These are phyloP conservation scores for Penicillium janthinellum DNA, from an alignment of 2,329 filamentous ascomycete genomes.

Conservation along the genomic window DNA sequence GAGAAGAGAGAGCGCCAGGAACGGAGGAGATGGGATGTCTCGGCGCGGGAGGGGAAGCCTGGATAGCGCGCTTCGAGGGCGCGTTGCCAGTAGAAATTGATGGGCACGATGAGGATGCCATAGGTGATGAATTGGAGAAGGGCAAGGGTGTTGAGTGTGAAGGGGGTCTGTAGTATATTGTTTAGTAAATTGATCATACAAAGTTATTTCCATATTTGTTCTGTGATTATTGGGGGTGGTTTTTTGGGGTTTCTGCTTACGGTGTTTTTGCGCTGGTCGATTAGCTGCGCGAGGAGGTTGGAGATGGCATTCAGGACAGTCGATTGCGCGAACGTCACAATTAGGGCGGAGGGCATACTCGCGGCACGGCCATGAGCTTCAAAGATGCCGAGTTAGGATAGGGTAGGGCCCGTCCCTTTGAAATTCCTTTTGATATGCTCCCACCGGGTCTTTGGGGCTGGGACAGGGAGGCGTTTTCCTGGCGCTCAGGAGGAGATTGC, in stretches of 20 bases:
- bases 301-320: conserved; percentile 42
- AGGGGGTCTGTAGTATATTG: conserved; percentile 51
- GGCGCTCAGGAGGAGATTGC: conserved; percentile 3
- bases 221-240: too few species aligned
- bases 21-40: conserved; percentile 19
- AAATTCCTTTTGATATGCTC: background rate
- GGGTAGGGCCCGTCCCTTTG: too few species aligned
- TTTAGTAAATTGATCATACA: conserved; percentile 8
- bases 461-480: background rate
- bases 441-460: background rate
- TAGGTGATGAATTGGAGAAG: conserved; percentile 78
- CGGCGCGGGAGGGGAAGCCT: conserved; percentile 52
- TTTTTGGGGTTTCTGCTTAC: conserved; percentile 23
- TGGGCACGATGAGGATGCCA: conserved; percentile 71
- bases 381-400: background rate
- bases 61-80: conserved; percentile 76
- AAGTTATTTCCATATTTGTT: too few species aligned
- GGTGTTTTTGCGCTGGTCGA: conserved; percentile 39
- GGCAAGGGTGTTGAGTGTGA: conserved; percentile 66
- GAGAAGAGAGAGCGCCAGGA: conserved; percentile 13
- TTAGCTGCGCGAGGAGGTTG: conserved; percentile 42
- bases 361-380: conserved; percentile 15
- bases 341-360: conserved; percentile 34
- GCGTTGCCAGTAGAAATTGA: conserved; percentile 85
- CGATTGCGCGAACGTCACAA: conserved; percentile 40